Evolutionary conservation across 2,329 filamentous ascomycete genomes (phyloP).

Genomic region (Talaromyces sp.): DNA sequence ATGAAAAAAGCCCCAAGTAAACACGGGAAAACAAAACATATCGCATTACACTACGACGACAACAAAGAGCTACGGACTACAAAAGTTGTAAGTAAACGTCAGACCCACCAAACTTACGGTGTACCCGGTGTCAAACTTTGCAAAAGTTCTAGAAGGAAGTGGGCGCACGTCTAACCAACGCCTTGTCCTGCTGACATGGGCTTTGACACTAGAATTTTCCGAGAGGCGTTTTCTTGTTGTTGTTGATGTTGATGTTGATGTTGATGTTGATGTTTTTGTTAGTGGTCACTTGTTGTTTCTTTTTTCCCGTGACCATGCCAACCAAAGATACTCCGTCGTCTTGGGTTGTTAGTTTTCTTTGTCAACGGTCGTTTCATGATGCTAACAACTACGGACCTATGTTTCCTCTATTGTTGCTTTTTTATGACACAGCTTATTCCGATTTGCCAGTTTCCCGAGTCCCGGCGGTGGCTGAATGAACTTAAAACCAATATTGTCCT

Average conservation of each 20-base stretch:
- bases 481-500: neutral
- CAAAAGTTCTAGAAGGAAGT: neutral
- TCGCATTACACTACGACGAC: neutral
- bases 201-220: neutral
- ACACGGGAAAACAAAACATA: neutral
- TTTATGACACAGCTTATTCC: neutral
- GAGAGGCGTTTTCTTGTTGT: neutral
- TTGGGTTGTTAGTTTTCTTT: neutral
- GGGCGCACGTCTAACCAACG: neutral
- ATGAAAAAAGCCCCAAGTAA: neutral
- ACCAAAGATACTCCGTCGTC: too few relatives aligned
- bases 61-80: neutral
- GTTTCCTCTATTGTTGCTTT: neutral
- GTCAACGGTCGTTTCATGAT: neutral
- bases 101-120: neutral
- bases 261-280: neutral
- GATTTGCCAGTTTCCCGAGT: neutral
- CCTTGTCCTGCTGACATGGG: neutral
- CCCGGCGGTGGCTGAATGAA: neutral
- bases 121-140: neutral
- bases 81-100: neutral
- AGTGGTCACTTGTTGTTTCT: neutral
- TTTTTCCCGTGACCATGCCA: neutral
- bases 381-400: neutral
- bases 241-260: too few relatives aligned